Conservation (phyloP, 192 early-diverging fungal species). For the Spinellus fusiger region DNA sequence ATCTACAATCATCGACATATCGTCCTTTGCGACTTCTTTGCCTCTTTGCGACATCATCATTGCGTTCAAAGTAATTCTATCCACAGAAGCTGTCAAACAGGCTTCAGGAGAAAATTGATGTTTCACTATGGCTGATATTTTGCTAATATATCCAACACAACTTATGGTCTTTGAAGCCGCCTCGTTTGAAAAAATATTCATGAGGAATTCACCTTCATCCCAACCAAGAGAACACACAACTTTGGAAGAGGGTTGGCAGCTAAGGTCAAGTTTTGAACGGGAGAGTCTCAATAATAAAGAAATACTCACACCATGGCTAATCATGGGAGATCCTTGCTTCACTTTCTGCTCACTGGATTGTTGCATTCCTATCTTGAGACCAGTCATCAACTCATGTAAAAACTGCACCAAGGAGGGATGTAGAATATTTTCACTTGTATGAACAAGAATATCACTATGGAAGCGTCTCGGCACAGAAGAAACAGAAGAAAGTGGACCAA, state of each 20-base stretch:
- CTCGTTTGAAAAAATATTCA: constrained; percentile 38
- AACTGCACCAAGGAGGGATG: constrained; percentile 68
- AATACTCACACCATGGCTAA: constrained; percentile 28
- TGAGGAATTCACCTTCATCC: constrained; percentile 63
- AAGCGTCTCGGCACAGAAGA: constrained; percentile 32
- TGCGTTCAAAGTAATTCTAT: constrained; percentile 54
- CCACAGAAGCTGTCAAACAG: constrained; percentile 55
- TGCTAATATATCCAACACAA: constrained; percentile 51
- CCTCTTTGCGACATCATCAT: constrained; percentile 48
- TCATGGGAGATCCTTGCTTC: constrained; percentile 5
- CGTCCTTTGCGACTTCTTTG: constrained; percentile 37
- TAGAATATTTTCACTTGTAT: constrained; percentile 63
- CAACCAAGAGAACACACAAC: constrained; percentile 62
- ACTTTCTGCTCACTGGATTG: constrained; percentile 25
- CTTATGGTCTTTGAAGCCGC: constrained; percentile 37
- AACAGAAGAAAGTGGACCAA: constrained; percentile 32
- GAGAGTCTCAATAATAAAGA: constrained; percentile 56
- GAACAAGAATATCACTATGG: constrained; percentile 59
- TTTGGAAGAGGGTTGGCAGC: constrained; percentile 68
- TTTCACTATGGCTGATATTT: constrained; percentile 53
- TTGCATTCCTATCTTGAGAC: constrained; percentile 54
- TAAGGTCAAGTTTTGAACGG: constrained; percentile 62
- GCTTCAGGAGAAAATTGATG: constrained; percentile 76
- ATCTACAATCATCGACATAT: constrained; percentile 53
- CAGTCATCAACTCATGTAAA: constrained; percentile 58